Percentiles rank a stretch among this genome's conserved stretches.
Conservation (phyloP, 2,329 filamentous ascomycete genomes). For the Colletotrichum tanaceti region DNA sequence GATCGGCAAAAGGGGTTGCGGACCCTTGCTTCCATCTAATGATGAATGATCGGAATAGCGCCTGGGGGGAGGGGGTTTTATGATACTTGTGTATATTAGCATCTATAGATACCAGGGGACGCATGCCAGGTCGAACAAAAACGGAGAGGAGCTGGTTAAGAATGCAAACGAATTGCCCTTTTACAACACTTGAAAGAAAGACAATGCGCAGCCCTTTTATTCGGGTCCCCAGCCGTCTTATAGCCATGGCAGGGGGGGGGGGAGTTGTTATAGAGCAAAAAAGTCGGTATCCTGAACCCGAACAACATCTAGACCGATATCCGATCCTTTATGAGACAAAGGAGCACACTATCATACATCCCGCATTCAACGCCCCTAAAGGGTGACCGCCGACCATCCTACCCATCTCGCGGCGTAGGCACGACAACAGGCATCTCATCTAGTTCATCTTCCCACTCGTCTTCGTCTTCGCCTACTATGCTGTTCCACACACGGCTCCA, state of each 20-base stretch:
- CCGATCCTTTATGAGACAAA: constrained; percentile 11
- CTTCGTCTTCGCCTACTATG: constrained; percentile 68
- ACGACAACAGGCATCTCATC: constrained; percentile 50
- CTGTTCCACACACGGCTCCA: constrained; percentile 85
- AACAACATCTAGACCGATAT: constrained; percentile 11
- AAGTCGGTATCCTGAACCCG: constrained; percentile 13
- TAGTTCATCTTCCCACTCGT: constrained; percentile 67
- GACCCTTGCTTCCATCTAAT: constrained; percentile 25
- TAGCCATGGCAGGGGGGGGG: not conserved
- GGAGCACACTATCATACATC: constrained; percentile 34
- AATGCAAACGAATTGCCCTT: constrained; percentile 1
- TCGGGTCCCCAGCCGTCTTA: not conserved
- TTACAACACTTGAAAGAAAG: not conserved
- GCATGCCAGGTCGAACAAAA: constrained; percentile 16
- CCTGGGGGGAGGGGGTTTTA: not conserved
- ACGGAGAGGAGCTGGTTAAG: not conserved
- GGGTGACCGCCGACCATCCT: not conserved
- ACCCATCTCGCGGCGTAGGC: constrained; percentile 21
- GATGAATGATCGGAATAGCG: constrained; percentile 24
- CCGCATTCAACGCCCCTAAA: constrained; percentile 2
- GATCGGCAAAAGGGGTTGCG: constrained; percentile 9
- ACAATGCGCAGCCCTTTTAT: not conserved
- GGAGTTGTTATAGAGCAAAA: not conserved
- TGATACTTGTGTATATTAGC: constrained; percentile 36
- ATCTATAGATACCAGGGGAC: constrained; percentile 41